These are phyloP conservation scores for Thalassiosira oceanica DNA, from an alignment of 352 stramenopile genomes.

Conservation along the genomic window DNA sequence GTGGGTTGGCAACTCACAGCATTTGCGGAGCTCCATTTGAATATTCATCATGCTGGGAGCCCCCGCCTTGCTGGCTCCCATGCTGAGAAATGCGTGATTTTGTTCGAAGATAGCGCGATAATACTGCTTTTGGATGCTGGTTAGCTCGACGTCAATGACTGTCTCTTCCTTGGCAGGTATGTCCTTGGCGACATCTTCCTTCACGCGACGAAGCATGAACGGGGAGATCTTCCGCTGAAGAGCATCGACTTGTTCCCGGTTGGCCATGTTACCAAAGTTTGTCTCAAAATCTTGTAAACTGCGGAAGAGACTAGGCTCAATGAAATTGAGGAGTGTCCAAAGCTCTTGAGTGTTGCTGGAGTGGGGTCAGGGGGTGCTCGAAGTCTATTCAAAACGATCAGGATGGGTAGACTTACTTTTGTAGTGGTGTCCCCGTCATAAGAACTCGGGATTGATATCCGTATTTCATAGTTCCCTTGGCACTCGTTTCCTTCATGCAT, in stretches of 20 bases:
- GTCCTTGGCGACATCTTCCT: slow-evolving; percentile 99
- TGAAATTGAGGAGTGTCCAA: slow-evolving; percentile 99
- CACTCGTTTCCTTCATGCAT: slow-evolving; percentile 83
- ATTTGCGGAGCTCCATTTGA: slow-evolving; percentile 99
- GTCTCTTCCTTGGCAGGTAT: slow-evolving; percentile 96
- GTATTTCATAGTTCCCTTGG: slow-evolving; percentile 80
- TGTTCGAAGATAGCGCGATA: slow-evolving; percentile 98
- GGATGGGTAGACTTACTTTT: too few relatives aligned
- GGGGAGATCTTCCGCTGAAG: slow-evolving; percentile 96
- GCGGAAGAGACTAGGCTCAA: slow-evolving; percentile 93
- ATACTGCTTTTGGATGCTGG: slow-evolving; percentile 97
- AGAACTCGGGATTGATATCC: slow-evolving; percentile 90
- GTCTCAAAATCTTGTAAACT: slow-evolving; percentile 95
- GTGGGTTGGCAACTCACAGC: slow-evolving; percentile 99
- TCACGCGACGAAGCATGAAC: slow-evolving; percentile 96
- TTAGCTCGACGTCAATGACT: slow-evolving; percentile 99
- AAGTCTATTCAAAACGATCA: too few relatives aligned
- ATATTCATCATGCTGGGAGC: slow-evolving; percentile 96
- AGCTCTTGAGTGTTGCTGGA: slow-evolving; percentile 88
- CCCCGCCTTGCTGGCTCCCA: slow-evolving; percentile 70
- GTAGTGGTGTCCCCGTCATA: slow-evolving; percentile 86
- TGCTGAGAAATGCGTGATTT: slow-evolving; percentile 89
- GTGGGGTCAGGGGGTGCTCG: too few relatives aligned
- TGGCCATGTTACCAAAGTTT: slow-evolving; percentile 96
- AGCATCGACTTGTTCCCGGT: slow-evolving; percentile 92